These are phyloP conservation scores for Pyrrhoderma lamaoense DNA, from an alignment of 1,284 basidiomycete species.

Conservation along the genomic window DNA sequence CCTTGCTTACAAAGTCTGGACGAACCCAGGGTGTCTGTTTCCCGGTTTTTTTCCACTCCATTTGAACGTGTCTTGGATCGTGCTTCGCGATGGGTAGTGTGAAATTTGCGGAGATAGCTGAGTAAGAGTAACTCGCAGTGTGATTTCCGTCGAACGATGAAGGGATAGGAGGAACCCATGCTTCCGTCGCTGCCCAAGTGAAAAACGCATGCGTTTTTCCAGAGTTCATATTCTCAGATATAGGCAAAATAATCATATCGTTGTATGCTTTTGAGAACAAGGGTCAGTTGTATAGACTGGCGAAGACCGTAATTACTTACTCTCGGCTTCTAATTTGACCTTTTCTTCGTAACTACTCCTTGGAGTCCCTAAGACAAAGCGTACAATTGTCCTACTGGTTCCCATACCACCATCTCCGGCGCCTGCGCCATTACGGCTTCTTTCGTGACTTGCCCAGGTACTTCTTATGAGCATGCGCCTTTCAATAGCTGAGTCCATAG, in stretches of 20 bases:
- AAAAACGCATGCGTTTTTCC: constrained; percentile 86
- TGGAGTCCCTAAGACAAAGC: constrained; percentile 89
- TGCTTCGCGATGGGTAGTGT: constrained; percentile 53
- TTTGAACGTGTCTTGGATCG: constrained; percentile 51
- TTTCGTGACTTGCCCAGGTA: constrained; percentile 81
- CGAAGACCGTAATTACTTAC: constrained; percentile 40
- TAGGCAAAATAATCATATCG: constrained; percentile 81
- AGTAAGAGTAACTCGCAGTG: constrained; percentile 48
- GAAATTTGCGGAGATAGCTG: constrained; percentile 43
- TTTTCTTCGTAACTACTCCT: constrained; percentile 71
- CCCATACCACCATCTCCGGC: constrained; percentile 61
- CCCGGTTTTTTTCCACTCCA: constrained; percentile 37
- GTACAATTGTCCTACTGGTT: constrained; percentile 83
- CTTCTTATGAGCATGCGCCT: constrained; percentile 85
- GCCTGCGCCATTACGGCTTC: constrained; percentile 68
- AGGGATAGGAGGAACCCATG: constrained; percentile 81
- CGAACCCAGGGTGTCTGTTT: constrained; percentile 56
- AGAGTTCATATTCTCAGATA: constrained; percentile 86
- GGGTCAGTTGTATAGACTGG: not conserved
- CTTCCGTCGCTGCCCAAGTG: constrained; percentile 84
- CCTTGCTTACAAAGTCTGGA: constrained; percentile 87
- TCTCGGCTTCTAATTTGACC: constrained; percentile 86
- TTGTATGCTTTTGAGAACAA: constrained; percentile 61
- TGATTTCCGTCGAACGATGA: constrained; percentile 35
- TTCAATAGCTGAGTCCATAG: constrained; percentile 80